Conservation (phyloP, 306 rosid species). For the Medicago truncatula region DNA sequence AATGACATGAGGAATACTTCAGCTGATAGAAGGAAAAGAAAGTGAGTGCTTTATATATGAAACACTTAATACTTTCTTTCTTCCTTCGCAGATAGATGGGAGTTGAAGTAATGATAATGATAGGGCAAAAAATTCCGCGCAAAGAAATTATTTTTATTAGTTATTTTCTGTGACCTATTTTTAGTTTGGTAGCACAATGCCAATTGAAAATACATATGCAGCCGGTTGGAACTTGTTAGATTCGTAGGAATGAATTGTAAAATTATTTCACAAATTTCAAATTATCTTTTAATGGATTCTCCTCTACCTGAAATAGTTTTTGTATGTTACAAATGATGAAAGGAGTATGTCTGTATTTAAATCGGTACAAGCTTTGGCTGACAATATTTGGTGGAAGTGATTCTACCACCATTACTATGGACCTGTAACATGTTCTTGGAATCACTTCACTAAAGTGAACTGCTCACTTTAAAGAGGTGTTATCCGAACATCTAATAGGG, state of each 20-base stretch:
- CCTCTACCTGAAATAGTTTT: neutral
- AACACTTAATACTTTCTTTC: slow-evolving; percentile 14
- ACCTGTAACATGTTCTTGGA: too few relatives aligned
- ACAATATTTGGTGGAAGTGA: neutral
- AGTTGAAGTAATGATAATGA: slow-evolving; percentile 9
- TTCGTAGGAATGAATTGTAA: slow-evolving; percentile 6
- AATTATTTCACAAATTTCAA: neutral
- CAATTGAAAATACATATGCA: slow-evolving; percentile 3
- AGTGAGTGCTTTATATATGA: slow-evolving; percentile 47
- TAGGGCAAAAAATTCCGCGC: neutral
- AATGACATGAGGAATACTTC: slow-evolving; percentile 73
- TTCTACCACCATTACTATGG: neutral
- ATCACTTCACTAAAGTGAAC: too few relatives aligned
- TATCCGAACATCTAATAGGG: too few relatives aligned
- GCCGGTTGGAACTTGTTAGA: neutral
- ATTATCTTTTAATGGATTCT: neutral
- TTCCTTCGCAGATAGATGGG: neutral
- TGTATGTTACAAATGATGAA: neutral
- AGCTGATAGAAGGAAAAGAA: slow-evolving; percentile 88
- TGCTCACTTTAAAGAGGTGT: too few relatives aligned
- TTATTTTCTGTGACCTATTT: neutral
- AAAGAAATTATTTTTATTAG: slow-evolving; percentile 3
- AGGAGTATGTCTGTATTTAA: neutral
- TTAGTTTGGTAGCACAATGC: neutral
- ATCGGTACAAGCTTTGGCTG: neutral